A percentile compares a stretch with the other conserved stretches of the same genome.
Evolutionary conservation across 257 asterid species (phyloP).

Genomic region (Agastache rugosa): DNA sequence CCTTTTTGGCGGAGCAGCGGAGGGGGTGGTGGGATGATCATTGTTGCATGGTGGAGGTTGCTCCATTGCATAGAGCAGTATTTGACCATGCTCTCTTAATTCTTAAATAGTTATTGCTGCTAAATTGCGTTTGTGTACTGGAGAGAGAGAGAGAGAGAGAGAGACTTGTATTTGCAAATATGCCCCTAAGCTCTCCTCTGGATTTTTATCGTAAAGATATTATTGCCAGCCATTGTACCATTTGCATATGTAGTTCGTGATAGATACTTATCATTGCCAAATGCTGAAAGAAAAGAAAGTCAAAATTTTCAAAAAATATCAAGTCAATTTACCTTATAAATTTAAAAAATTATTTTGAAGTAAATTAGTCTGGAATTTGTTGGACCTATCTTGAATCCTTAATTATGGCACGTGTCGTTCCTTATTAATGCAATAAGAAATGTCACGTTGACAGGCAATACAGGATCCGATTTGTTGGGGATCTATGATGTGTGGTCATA

Average conservation of each 20-base stretch:
- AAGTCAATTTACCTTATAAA: background rate
- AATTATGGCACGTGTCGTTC: too few species aligned
- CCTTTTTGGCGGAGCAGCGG: background rate
- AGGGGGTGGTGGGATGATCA: background rate
- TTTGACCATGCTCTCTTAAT: background rate
- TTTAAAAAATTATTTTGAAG: too few species aligned
- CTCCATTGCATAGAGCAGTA: slow-evolving; percentile 38
- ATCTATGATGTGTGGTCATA: background rate
- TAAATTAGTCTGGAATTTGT: too few species aligned
- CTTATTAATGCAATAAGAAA: too few species aligned
- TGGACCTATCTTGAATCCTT: too few species aligned
- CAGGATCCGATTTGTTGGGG: too few species aligned
- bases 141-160: background rate
- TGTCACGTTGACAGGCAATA: too few species aligned
- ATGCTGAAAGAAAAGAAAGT: background rate
- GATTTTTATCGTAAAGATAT: background rate
- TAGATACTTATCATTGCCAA: background rate
- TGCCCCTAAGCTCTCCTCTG: slow-evolving; percentile 8
- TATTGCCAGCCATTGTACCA: background rate
- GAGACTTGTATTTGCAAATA: slow-evolving; percentile 22
- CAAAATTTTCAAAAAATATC: background rate
- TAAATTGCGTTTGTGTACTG: background rate
- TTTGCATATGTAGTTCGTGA: slow-evolving; percentile 2
- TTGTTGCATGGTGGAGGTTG: slow-evolving; percentile 49
- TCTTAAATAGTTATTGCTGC: slow-evolving; percentile 5